Base-by-base conservation (phyloP, 2,329 filamentous ascomycete genomes). In the Penicillium occitanis region DNA sequence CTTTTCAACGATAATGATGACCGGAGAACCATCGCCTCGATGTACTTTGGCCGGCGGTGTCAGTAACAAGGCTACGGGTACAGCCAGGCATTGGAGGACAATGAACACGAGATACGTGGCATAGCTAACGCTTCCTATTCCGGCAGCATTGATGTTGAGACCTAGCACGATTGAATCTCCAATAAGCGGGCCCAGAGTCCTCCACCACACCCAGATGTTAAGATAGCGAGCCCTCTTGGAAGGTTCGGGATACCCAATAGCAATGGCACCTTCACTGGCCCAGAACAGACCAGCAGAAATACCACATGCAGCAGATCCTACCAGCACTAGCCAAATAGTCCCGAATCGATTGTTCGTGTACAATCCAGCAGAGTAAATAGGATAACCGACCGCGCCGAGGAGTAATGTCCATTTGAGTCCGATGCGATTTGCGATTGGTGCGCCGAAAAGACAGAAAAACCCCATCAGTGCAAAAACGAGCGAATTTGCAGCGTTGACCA, bases 401-500 rank as follows among this genome's bases (percentile, higher is more conserved):
- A 76, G 57, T 1, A 85, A 72, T 0, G 82, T 83, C 72, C 80
- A 80, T 17, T 76, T 74, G 35, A 85, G 71, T 0, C 83, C 82
- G 62, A 85, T 82, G 0, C 80, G 78, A 67, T 84, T 84, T 11
- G 82, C 79, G 59, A 85, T 78, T 0, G 82, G 80, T 0, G 79
- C 81, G 25, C 81, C 81, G 61, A 84, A 79, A 2, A 84, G 69
- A 64, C 83, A 85, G 5, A 83, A 65, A 55, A 75, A 66, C 1
- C 73, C 76, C 28, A 84, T 70, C 3, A 78, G 78, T 76, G 68
- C 80, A 58, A 84, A 85, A 2, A 83, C 79, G 2, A 85, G 74
- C 0, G 83, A 80, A 66, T 85, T 85, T n/a, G 81, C 83, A 0
- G 82, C 82, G 64, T 84, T 84, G 59, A 84, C 81, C 1, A 86